Percentiles rank a stretch among this genome's conserved stretches.
phyloP scores from a whole-genome alignment of 2,329 filamentous ascomycete genomes.

The Neoscytalidium dimidiatum region DNA sequence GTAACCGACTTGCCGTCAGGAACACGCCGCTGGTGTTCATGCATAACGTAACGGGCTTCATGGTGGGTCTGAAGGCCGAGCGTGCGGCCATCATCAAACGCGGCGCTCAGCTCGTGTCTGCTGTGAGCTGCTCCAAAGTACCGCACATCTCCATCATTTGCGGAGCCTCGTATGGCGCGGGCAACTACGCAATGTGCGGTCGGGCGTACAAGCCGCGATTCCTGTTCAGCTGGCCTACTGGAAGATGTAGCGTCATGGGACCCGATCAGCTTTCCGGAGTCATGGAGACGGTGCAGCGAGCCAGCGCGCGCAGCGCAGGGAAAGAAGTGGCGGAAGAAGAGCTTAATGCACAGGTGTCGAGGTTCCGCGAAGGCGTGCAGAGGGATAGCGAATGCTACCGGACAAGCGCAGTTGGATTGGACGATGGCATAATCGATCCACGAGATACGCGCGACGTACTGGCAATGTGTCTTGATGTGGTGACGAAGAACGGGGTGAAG shows the following conservation, averaged over 20 bases:
- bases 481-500: constrained; percentile 26
- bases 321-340: constrained; percentile 26
- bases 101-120: constrained; percentile 49
- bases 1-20: constrained; percentile 21
- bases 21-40: constrained; percentile 47
- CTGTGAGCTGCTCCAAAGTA: constrained; percentile 46
- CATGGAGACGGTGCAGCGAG: constrained; percentile 38
- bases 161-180: constrained; percentile 49
- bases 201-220: constrained; percentile 45
- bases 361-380: constrained; percentile 30
- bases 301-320: constrained; percentile 27
- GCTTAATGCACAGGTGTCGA: constrained; percentile 27
- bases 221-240: constrained; percentile 45
- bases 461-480: constrained; percentile 40
- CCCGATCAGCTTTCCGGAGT: constrained; percentile 44
- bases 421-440: constrained; percentile 43
- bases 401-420: constrained; percentile 35
- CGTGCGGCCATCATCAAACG: constrained; percentile 47
- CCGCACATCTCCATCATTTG: constrained; percentile 49
- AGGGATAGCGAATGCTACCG: constrained; percentile 38
- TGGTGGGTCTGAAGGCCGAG: constrained; percentile 50
- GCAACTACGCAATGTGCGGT: constrained; percentile 52
- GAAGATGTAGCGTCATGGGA: constrained; percentile 45
- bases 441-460: constrained; percentile 41
- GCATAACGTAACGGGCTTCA: constrained; percentile 53